Evolutionary conservation across 306 rosid species (phyloP).

Genomic region (Dalbergia cultrata): DNA sequence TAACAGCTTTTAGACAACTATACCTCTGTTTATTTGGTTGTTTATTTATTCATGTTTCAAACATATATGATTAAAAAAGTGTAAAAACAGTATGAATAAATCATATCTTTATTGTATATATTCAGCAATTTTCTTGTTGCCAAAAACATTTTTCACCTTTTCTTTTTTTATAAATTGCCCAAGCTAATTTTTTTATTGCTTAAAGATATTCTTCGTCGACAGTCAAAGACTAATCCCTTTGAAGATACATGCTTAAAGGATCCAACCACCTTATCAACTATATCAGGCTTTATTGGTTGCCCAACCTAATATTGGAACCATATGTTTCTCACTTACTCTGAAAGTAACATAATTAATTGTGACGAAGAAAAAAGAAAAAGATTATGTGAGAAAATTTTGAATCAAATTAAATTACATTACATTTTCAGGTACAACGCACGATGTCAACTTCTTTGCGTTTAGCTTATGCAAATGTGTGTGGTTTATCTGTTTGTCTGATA

Average conservation of each 20-base stretch:
- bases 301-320: background rate
- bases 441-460: background rate
- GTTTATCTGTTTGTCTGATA: background rate
- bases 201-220: too few species aligned
- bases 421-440: background rate
- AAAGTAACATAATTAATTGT: background rate
- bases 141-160: background rate
- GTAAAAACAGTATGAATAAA: background rate
- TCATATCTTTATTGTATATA: background rate
- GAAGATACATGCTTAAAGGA: too few species aligned
- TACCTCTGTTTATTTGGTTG: background rate
- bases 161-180: background rate
- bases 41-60: background rate
- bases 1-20: background rate
- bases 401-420: too few species aligned
- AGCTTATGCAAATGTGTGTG: background rate
- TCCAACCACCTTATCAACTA: too few species aligned
- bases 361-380: background rate
- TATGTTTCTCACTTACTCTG: background rate
- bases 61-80: background rate
- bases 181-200: too few species aligned
- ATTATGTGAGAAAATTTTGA: too few species aligned
- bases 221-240: too few species aligned
- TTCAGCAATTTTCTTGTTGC: background rate
- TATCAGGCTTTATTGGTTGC: too few species aligned